Evolutionary conservation across 2,329 filamentous ascomycete species (phyloP), one percentile per base, ranked within the genome.

Genomic region (Diaporthe amygdali): DNA sequence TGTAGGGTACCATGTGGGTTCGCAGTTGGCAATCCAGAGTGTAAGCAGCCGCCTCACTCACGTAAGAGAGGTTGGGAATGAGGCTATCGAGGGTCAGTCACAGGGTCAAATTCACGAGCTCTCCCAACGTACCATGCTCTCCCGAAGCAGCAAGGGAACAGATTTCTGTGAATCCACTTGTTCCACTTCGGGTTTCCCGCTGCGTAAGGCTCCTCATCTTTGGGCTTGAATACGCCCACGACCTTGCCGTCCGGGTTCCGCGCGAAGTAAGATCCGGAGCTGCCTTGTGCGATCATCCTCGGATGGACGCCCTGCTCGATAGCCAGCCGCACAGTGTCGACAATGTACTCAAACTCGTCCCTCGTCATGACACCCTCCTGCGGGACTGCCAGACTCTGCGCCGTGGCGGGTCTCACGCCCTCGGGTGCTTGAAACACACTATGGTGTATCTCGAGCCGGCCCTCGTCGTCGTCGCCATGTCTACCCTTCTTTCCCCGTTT

Each of bases 181-280:
- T 97, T 98, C 96, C 96, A 98, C 81, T 99, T 99, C 7, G 96
- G 96, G 79, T 99, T 99, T 76, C 94, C 93, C 39, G 94, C 96
- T 1, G 96, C 96, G 79, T 98, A 99, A 0, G 96, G 96, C 81
- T 99, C 97, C 83, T 99, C 96, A 77, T 99, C 96, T 83, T 99
- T 99, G 51, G 96, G 96, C 81, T 99, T 99, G 84, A 99, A 99
- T 5, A 99, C 96, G 44, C 95, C 96, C 5, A 99, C 94, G 20
- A 98, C 94, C 84, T 97, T 98, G 66, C 96, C 96, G 70, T 96
- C 92, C 1, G 90, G 90, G 77, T 97, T 97, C 71, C 95, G 89
- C 32, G 96, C 96, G 87, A 99, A 99, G 84, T 99, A 99, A 81
- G 95, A 98, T 61, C 96, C 96, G 3, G 96, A 98, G 82, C 96